Evolutionary conservation across 495 filamentous ascomycete species (phyloP), one percentile per base, ranked within the genome.

Genomic region (Xylaria grammica): DNA sequence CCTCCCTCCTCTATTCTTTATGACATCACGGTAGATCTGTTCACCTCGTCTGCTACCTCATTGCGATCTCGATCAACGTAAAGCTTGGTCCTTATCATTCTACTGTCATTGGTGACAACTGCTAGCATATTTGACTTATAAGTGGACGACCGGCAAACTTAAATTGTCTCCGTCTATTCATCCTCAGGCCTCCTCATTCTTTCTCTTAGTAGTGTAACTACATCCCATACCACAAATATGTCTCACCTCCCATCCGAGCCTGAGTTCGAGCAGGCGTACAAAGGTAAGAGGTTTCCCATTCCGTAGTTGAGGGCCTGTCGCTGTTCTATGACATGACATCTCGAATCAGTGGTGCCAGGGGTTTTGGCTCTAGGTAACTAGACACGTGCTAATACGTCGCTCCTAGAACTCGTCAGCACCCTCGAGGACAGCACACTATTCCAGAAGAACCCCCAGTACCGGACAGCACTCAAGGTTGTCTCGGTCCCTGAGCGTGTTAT

Each of bases 231-330:
- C 3, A 36, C 24, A 34, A 83, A 36, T 70, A 96, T 97, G 92
- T 91, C 92, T 62, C 90, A 96, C 85, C 82, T 94, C 72, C 86
- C 92, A 55, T 78, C 80, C 61, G 95, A 99, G 85, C 94, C 95
- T 75, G 95, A 99, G 83, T 99, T 98, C 83, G 89, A 97, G 87
- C 95, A 99, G 85, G 95, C 95, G 67, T 96, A 96, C 86, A 93
- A 95, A 81, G 94, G 94, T 97, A 82, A 75, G 76, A 15, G 29
- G 5, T n/a, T 7, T 5, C 20, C 11, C 49, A 49, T 30, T 34
- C 44, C 20, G 29, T 20, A 6, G 17, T 26, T 19, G 29, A 13
- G 29, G 24, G 52, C 38, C 32, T 42, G 40, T 15, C 40, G 44
- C 40, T n/a, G 30, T n/a, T 30, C 27, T 56, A 42, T 7, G 24